Percentiles rank a stretch among this genome's conserved stretches.
Evolutionary conservation across 192 early-diverging fungal genomes (phyloP).

Genomic region (Podila epicladia): DNA sequence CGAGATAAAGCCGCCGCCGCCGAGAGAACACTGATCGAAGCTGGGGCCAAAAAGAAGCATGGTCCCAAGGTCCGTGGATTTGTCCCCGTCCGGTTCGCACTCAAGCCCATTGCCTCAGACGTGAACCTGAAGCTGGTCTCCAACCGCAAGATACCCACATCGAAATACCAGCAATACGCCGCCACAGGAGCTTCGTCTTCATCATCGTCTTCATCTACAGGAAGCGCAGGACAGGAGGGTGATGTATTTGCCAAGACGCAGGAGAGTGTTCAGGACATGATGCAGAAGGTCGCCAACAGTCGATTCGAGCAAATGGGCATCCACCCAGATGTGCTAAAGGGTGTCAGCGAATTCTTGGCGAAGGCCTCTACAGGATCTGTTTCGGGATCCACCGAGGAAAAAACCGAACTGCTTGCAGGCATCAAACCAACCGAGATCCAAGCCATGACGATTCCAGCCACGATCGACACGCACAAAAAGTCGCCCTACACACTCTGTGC

Average conservation of each 20-base stretch:
- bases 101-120: slow-evolving; percentile 67
- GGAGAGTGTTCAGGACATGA: slow-evolving; percentile 30
- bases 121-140: slow-evolving; percentile 45
- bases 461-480: slow-evolving; percentile 54
- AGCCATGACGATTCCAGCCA: slow-evolving; percentile 80
- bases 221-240: not conserved
- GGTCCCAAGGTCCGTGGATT: slow-evolving; percentile 61
- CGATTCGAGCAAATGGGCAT: slow-evolving; percentile 76
- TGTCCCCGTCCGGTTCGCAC: slow-evolving; percentile 67
- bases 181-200: not conserved
- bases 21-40: slow-evolving; percentile 33
- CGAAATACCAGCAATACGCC: slow-evolving; percentile 34
- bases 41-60: slow-evolving; percentile 30
- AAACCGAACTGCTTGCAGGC: slow-evolving; percentile 34
- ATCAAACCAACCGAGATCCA: slow-evolving; percentile 85
- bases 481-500: slow-evolving; percentile 72
- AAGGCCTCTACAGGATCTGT: not conserved
- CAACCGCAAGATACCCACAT: slow-evolving; percentile 20
- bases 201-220: not conserved
- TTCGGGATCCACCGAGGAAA: slow-evolving; percentile 8
- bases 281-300: slow-evolving; percentile 27
- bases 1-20: slow-evolving; percentile 47
- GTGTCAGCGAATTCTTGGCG: slow-evolving; percentile 47
- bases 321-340: slow-evolving; percentile 59
- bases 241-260: slow-evolving; percentile 36